Evolutionary conservation across 495 filamentous ascomycete species (phyloP).

Genomic region (Melanomma pulvis-pyrius): DNA sequence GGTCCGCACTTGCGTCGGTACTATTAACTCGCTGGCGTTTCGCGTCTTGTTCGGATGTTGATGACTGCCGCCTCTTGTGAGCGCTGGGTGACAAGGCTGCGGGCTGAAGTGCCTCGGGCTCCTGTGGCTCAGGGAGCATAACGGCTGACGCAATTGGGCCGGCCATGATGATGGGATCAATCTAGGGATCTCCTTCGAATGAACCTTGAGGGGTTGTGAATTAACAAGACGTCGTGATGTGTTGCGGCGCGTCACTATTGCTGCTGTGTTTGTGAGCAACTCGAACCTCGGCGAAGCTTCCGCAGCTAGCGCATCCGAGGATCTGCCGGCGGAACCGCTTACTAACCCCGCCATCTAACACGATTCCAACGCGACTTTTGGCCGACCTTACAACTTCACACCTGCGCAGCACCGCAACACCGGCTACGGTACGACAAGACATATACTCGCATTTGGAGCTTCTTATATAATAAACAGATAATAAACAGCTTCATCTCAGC

Average conservation of each 20-base stretch:
- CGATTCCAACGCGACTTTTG: background rate
- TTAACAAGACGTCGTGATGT: background rate
- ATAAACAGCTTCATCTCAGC: too few species aligned
- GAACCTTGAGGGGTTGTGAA: too few species aligned
- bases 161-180: slow-evolving; percentile 8
- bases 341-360: background rate
- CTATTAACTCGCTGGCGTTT: slow-evolving; percentile 54
- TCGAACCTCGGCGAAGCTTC: slow-evolving; percentile 4
- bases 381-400: too few species aligned
- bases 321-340: background rate
- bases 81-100: slow-evolving; percentile 21
- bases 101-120: slow-evolving; percentile 32
- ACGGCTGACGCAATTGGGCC: slow-evolving; percentile 68
- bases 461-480: too few species aligned
- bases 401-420: background rate
- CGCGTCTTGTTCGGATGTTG: slow-evolving; percentile 53
- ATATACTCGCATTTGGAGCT: too few species aligned
- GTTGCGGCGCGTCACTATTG: background rate
- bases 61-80: slow-evolving; percentile 62
- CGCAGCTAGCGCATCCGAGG: background rate
- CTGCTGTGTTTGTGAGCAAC: background rate
- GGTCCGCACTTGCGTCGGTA: slow-evolving; percentile 2
- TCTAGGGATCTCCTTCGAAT: background rate
- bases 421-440: too few species aligned
- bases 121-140: slow-evolving; percentile 58